Percentiles rank a stretch among this genome's conserved stretches.
Conservation (phyloP, 768 basidiomycete genomes). For the Termitomyces sp. region DNA sequence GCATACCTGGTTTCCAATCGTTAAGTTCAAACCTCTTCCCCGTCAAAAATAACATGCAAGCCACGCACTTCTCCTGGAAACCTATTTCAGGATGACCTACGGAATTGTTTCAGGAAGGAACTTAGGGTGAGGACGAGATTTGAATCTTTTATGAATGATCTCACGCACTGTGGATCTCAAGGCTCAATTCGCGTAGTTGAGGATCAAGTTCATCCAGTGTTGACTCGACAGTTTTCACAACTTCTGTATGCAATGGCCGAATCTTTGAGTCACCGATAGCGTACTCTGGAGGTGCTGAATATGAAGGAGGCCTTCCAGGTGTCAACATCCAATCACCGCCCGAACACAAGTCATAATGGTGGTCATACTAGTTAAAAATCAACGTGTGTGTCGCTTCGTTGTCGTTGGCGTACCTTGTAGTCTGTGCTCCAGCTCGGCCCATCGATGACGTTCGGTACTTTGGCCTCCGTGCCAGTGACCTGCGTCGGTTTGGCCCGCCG, state of each 20-base stretch:
- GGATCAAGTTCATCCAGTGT: slow-evolving; percentile 46
- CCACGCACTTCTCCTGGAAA: slow-evolving; percentile 51
- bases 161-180: slow-evolving; percentile 64
- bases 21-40: neutral
- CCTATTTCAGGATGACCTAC: slow-evolving; percentile 61
- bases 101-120: slow-evolving; percentile 5
- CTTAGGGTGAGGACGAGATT: neutral
- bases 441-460: neutral
- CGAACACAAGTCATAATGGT: slow-evolving; percentile 3
- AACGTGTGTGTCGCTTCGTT: neutral
- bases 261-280: slow-evolving; percentile 6
- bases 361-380: neutral
- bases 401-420: slow-evolving; percentile 2
- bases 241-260: slow-evolving; percentile 24
- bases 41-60: slow-evolving; percentile 16
- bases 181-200: slow-evolving; percentile 57
- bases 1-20: slow-evolving; percentile 45
- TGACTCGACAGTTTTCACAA: slow-evolving; percentile 49
- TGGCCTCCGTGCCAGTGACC: neutral
- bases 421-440: neutral
- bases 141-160: neutral
- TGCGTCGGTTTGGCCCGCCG: neutral
- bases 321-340: slow-evolving; percentile 22
- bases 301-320: slow-evolving; percentile 36
- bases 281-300: slow-evolving; percentile 20